Evolutionary conservation across 2,329 filamentous ascomycete genomes (phyloP).

Genomic region (Clarireedia sp.): DNA sequence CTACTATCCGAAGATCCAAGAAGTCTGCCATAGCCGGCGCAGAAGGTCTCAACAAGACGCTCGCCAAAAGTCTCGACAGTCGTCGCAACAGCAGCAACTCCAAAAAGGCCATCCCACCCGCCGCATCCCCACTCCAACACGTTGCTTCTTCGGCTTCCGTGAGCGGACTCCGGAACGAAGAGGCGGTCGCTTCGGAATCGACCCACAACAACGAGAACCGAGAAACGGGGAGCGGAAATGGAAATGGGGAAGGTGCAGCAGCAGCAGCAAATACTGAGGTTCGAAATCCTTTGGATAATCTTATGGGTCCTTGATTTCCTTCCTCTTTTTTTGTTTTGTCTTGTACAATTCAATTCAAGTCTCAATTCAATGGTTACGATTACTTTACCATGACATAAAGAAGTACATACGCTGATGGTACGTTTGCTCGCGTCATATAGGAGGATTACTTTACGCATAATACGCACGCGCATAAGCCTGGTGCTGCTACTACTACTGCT

Average conservation of each 20-base stretch:
- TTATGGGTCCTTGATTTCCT: conserved; percentile 23
- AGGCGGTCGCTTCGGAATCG: not conserved
- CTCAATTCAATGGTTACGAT: not conserved
- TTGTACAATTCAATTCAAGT: not conserved
- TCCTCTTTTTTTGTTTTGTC: not conserved
- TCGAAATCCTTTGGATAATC: conserved; percentile 23
- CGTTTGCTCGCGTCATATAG: conserved; percentile 12
- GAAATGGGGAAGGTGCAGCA: conserved; percentile 11
- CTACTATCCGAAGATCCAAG: conserved; percentile 49
- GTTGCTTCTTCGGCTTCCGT: conserved; percentile 20
- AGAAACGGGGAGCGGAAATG: not conserved
- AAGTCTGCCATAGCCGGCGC: conserved; percentile 44
- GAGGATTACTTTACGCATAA: conserved; percentile 5
- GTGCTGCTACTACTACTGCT: not conserved
- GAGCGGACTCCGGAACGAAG: conserved; percentile 16
- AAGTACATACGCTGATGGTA: conserved; percentile 19
- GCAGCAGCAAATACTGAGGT: conserved; percentile 20
- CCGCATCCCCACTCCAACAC: conserved; percentile 18
- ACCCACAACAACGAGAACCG: not conserved
- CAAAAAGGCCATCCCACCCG: conserved; percentile 58
- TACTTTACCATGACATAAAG: not conserved
- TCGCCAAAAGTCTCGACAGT: conserved; percentile 85
- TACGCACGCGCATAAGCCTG: not conserved
- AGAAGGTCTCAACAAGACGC: conserved; percentile 66
- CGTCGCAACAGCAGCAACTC: conserved; percentile 81